phyloP scores from a whole-genome alignment of 2,329 filamentous ascomycete species.

The Xylaria sp. region DNA sequence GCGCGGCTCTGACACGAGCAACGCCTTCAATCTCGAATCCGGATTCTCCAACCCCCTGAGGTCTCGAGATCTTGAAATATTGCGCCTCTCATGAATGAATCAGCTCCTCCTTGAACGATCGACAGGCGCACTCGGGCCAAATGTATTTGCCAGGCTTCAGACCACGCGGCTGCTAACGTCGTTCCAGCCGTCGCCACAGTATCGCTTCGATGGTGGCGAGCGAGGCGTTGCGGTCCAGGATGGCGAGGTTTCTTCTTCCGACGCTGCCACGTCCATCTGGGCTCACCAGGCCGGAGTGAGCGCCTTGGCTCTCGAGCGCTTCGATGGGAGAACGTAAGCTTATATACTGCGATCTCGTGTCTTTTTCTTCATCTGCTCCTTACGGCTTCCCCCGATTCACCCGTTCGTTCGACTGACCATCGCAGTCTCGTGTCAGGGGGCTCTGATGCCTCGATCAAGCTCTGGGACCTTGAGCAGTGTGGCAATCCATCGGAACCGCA shows the following conservation, averaged over 20 bases:
- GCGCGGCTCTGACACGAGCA: constrained; percentile 2
- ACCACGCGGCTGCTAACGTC: constrained; percentile 73
- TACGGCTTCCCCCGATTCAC: not conserved
- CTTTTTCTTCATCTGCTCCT: not conserved
- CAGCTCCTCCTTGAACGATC: constrained; percentile 80
- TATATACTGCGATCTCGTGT: not conserved
- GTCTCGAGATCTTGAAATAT: not conserved
- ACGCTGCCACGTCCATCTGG: constrained; percentile 57
- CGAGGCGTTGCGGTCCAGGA: constrained; percentile 50
- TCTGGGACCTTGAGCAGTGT: constrained; percentile 85
- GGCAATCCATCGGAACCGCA: constrained; percentile 57
- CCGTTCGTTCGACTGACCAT: constrained; percentile 8
- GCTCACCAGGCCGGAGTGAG: constrained; percentile 85
- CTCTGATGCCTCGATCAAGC: constrained; percentile 82
- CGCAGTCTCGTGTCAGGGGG: constrained; percentile 82
- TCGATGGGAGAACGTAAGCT: constrained; percentile 78
- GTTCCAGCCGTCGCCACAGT: constrained; percentile 73
- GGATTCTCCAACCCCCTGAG: not conserved
- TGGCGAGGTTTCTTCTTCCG: constrained; percentile 44
- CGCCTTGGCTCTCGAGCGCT: constrained; percentile 81
- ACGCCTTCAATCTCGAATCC: not conserved
- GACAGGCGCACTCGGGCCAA: constrained; percentile 72
- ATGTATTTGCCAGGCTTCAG: constrained; percentile 72
- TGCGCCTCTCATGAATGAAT: constrained; percentile 74
- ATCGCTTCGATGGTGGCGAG: constrained; percentile 76